Base-by-base conservation (phyloP, 2,329 filamentous ascomycete genomes). In the Fusarium nygamai region DNA sequence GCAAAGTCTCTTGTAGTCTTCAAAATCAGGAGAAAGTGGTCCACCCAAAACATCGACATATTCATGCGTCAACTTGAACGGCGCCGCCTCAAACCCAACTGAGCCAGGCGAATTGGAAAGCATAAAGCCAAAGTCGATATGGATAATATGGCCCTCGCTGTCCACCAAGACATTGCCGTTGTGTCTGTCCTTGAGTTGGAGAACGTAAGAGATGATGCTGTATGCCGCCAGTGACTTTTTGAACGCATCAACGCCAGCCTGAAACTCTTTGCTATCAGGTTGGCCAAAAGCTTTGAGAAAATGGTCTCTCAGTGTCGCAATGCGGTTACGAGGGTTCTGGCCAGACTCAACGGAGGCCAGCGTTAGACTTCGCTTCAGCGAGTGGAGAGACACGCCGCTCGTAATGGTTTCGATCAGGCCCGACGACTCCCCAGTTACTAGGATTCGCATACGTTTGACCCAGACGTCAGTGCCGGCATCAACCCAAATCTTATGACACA, bases 101-200 rank as follows among this genome's bases (percentile, higher is more conserved):
- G 91, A 93, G 1, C 94, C 94, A 0, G 94, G 94, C 3, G 93
- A 95, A 82, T 96, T 96, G 53, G 93, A 95, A 39, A 96, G 86
- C 93, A 96, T 96, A 81, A 96, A 96, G 63, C 94, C 94, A 82
- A 96, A 96, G 82, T 96, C 94, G 70, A 96, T 96, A 80, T 96
- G 94, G 69, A 96, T 91, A 64, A 96, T 95, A 80, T 96, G 94
- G 16, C 94, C 94, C 81, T 94, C 92, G 78, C 93, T 94, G 82
- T 96, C 94, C 78, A 96, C 93, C 68, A 96, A 88, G 20, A 96
- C 92, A 79, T 96, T 96, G 62, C 94, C 94, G 80, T 96, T 96
- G 81, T 96, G 94, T 19, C 94, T 88, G 79, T 96, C 94, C 81
- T 96, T 96, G 68, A 96, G 89, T 82, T 96, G 94, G 61, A 96